Base-by-base conservation (phyloP, 495 filamentous ascomycete species). In the Peziza echinospora region DNA sequence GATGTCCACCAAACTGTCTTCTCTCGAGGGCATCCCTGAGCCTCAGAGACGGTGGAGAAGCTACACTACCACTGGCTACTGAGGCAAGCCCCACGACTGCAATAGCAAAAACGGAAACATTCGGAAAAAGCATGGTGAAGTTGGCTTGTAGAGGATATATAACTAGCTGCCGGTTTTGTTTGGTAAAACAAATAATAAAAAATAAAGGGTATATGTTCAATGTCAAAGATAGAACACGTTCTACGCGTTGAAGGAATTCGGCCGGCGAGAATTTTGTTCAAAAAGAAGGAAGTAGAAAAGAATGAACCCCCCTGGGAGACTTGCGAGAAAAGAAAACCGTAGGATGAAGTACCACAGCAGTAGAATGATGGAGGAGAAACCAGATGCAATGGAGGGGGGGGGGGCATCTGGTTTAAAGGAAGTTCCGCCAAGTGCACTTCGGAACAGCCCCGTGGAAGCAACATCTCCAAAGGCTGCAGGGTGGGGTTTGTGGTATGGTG, bases 301-400 rank as follows among this genome's bases (percentile, higher is more conserved):
- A 57, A 57, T 44, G 56, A 53, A 49, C 34, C 41, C 40, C 46
- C 53, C 49, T 60, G 44, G 28, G 46, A 44, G 43, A 49, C 47
- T 37, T 46, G 28, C 48, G 41, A 50, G 47, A 39, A 55, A 47
- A 44, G 52, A 55, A 17, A 30, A n/a, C n/a, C n/a, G n/a, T n/a
- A n/a, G n/a, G n/a, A n/a, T n/a, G n/a, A n/a, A n/a, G n/a, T n/a
- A n/a, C n/a, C n/a, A n/a, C n/a, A n/a, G n/a, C n/a, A n/a, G n/a
- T n/a, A n/a, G n/a, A n/a, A n/a, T n/a, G n/a, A n/a, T n/a, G n/a
- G n/a, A n/a, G n/a, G n/a, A n/a, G n/a, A n/a, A n/a, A n/a, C n/a
- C n/a, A 40, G 41, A 50, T 50, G 49, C 51, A 52, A 44, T 49
- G 46, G 47, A 57, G 34, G n/a, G 43, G 28, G 19, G 22, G 40